A percentile compares a stretch with the other conserved stretches of the same genome.
Evolutionary conservation across 129 eudicot species (phyloP).

Genomic region (Solidago caesia): DNA sequence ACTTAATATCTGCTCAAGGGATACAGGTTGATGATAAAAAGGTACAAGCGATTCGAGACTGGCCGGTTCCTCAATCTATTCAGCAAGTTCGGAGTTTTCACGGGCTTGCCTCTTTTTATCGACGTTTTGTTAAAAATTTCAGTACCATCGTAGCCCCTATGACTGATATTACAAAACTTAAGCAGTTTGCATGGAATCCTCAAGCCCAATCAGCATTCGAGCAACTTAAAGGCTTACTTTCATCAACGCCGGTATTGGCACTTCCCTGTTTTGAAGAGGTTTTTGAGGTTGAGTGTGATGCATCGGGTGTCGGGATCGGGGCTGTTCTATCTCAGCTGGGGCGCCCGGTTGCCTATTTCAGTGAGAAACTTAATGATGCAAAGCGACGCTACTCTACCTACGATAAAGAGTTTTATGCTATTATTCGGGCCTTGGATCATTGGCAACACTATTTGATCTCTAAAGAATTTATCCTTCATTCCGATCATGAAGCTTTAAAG

Average conservation of each 20-base stretch:
- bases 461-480: too few relatives aligned
- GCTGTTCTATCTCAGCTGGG: background rate
- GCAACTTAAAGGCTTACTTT: too few relatives aligned
- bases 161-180: background rate
- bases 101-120: background rate
- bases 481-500: background rate
- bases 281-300: background rate
- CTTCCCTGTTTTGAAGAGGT: background rate
- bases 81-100: background rate
- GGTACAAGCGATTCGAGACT: background rate
- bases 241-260: background rate
- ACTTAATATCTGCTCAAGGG: background rate
- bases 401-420: background rate
- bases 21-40: background rate
- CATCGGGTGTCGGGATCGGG: background rate
- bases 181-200: background rate
- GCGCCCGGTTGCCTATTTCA: background rate
- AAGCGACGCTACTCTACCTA: background rate
- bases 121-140: background rate
- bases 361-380: background rate
- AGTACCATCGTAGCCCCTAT: background rate
- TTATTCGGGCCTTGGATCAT: background rate
- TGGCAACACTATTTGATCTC: background rate
- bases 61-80: background rate
- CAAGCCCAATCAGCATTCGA: too few relatives aligned